These are phyloP conservation scores for Alternaria arbusti DNA, from an alignment of 2,329 filamentous ascomycete genomes.

Conservation along the genomic window DNA sequence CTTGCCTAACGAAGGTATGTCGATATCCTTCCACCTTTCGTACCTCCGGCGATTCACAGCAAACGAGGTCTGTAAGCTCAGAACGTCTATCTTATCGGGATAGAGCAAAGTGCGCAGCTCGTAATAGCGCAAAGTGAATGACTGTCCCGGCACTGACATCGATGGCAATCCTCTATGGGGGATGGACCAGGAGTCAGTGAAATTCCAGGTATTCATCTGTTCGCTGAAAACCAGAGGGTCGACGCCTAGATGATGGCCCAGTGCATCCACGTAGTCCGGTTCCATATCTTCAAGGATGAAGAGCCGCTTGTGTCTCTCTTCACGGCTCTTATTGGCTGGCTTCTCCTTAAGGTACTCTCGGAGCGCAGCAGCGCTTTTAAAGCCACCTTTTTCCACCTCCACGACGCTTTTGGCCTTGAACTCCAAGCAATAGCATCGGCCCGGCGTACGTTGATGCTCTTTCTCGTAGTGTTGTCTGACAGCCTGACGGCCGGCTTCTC, in stretches of 20 bases:
- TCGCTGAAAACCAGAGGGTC: conserved; percentile 28
- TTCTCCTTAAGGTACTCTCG: neutral
- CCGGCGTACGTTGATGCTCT: neutral
- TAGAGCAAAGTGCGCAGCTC: neutral
- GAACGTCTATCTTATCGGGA: neutral
- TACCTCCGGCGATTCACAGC: neutral
- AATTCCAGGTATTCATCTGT: conserved; percentile 34
- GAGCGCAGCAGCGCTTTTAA: neutral
- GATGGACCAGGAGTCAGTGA: conserved; percentile 22
- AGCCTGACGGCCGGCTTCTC: neutral
- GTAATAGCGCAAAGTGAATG: conserved; percentile 21
- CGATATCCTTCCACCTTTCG: conserved; percentile 22
- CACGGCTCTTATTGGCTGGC: neutral
- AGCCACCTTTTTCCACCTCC: neutral
- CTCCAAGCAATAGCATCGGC: neutral
- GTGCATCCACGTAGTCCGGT: conserved; percentile 23
- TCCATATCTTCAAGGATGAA: conserved; percentile 32
- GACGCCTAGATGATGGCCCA: conserved; percentile 21
- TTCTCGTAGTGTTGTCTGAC: neutral
- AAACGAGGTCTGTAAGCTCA: neutral
- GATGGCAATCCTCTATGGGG: conserved; percentile 24
- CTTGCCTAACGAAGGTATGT: conserved; percentile 13
- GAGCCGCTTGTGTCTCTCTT: conserved; percentile 5
- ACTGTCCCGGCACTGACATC: conserved; percentile 15
- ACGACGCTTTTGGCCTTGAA: neutral